Evolutionary conservation across 371 early-diverging fungal species (phyloP).

Genomic region (Aphelidium insulamus): DNA sequence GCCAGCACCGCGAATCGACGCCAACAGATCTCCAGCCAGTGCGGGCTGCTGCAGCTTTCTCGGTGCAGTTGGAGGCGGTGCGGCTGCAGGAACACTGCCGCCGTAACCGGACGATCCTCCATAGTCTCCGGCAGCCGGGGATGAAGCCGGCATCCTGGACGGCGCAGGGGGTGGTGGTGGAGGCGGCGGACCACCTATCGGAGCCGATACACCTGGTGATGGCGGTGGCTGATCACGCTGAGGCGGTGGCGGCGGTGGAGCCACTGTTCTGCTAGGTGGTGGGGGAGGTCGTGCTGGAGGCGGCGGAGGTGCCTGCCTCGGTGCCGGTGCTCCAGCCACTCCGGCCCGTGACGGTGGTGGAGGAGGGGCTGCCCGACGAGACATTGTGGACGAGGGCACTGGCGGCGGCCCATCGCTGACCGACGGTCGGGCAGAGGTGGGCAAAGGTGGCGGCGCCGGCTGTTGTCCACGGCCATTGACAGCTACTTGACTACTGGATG

Average conservation of each 20-base stretch:
- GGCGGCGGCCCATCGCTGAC: neutral
- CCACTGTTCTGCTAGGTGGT: constrained; percentile 3
- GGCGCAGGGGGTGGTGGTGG: constrained; percentile 14
- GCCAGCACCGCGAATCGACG: constrained; percentile 19
- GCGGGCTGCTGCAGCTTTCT: constrained; percentile 6
- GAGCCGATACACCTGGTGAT: constrained; percentile 5
- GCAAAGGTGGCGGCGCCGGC: neutral
- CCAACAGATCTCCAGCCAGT: constrained; percentile 16
- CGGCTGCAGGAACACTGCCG: constrained; percentile 5
- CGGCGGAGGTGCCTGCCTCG: constrained; percentile 6
- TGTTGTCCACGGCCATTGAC: too few species aligned
- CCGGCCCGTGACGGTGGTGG: constrained; percentile 1
- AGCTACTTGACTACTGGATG: too few species aligned
- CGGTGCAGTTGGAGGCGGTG: constrained; percentile 5
- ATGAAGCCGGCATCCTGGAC: constrained; percentile 10
- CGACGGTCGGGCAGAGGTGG: neutral
- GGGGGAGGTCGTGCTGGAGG: constrained; percentile 12
- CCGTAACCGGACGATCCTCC: constrained; percentile 5
- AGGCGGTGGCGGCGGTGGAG: constrained; percentile 6
- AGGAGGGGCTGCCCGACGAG: constrained; percentile 8
- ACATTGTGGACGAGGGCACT: neutral
- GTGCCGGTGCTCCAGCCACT: too few species aligned
- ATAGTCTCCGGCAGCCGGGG: constrained; percentile 13
- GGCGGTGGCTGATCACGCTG: constrained; percentile 6
- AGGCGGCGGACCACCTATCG: constrained; percentile 21